phyloP scores from a whole-genome alignment of 768 basidiomycete species.

The Amanita rubescens region DNA sequence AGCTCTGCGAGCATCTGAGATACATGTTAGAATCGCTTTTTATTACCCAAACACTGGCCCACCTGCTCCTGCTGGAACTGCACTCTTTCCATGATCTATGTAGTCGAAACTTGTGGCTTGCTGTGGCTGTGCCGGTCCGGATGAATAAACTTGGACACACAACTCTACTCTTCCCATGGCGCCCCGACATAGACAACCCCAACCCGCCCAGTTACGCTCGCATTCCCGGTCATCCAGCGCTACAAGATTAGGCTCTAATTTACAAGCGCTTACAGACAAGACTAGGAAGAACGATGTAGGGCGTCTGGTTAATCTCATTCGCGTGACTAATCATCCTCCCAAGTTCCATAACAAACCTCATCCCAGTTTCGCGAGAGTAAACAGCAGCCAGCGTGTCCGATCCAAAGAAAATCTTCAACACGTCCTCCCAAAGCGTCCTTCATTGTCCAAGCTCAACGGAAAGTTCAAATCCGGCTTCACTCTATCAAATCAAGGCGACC shows the following conservation, averaged over 20 bases:
- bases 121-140: conserved; percentile 3
- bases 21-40: conserved; percentile 6
- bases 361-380: conserved; percentile 22
- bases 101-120: not conserved
- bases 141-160: conserved; percentile 8
- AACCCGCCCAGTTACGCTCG: conserved; percentile 42
- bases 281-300: conserved; percentile 41
- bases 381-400: conserved; percentile 28
- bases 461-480: conserved; percentile 50
- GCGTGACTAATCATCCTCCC: conserved; percentile 11
- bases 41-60: conserved; percentile 7
- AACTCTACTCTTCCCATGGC: conserved; percentile 28
- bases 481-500: conserved; percentile 40
- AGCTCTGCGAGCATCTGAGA: conserved; percentile 87
- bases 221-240: conserved; percentile 62
- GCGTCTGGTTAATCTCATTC: conserved; percentile 25
- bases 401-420: conserved; percentile 26
- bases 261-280: conserved; percentile 54
- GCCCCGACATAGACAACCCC: conserved; percentile 39
- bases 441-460: conserved; percentile 14
- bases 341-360: conserved; percentile 23
- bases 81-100: conserved; percentile 75
- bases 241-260: conserved; percentile 49
- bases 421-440: conserved; percentile 17
- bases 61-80: conserved; percentile 93